Base-by-base conservation (phyloP, 805 yeast species). In the Metschnikowia continentalis region DNA sequence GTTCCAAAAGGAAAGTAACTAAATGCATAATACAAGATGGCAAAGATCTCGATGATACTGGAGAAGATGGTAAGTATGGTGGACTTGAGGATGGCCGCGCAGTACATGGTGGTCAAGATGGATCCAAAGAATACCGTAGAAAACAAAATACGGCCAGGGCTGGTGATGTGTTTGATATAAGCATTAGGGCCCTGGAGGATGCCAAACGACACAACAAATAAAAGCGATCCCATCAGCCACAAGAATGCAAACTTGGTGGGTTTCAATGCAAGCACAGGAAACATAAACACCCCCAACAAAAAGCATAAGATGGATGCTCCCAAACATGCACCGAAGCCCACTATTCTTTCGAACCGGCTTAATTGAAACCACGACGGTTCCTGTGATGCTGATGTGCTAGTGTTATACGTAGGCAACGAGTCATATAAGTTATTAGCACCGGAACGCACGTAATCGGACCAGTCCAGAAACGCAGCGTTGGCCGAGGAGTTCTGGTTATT, bases 1-100 rank as follows among this genome's bases (percentile, higher is more conserved):
- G 92, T 88, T 11, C 99, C 99, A 71, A 91, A 87, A 13, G 99
- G 99, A 78, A 94, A 92, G 68, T 94, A 94, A 61, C 96, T 88
- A 39, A 92, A 76, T 0, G 94, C 84, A 66, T 94, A 94, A 75
- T 91, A 91, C 5, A 90, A 61, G n/a, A 94, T 90, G 1, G 97
- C 92, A 50, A 94, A 68, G 7, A 91, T 72, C 67, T 94, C 97
- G 10, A 88, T 67, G 2, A 86, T 67, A 40, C 94, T 86, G 32
- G 90, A 82, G 11, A 90, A 63, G 10, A 94, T 69, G 0, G 98
- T 90, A 47, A 90, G 70, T 6, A 94, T 61, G 0, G 96, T 83
- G 49, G 87, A 82, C 60, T 83, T 86, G 59, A 84, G 63, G 5
- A 72, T 56, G 5, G 89, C 80, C 19, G 96, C 84, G 63, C 86